These are phyloP conservation scores for Crithidia thermophila DNA, from an alignment of 208 protist genomes.

Conservation along the genomic window DNA sequence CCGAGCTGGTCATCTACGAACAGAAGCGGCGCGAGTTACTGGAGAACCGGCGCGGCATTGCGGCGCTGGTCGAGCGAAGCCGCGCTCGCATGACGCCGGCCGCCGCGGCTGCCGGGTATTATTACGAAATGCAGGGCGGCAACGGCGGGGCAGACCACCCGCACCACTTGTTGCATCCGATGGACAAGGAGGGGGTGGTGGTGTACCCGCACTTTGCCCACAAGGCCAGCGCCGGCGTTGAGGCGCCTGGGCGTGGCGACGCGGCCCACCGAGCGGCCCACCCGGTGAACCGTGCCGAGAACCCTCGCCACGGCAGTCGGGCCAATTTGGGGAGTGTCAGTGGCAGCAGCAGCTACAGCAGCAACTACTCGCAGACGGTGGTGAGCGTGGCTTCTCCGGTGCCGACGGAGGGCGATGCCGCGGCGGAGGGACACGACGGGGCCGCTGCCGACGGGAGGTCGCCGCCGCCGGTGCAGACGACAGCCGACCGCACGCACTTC, in stretches of 20 bases:
- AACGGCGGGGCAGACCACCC: not conserved
- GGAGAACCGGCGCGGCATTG: constrained; percentile 17
- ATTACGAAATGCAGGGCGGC: constrained; percentile 4
- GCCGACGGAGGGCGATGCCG: not conserved
- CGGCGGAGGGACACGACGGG: no score
- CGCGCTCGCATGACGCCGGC: constrained; percentile 24
- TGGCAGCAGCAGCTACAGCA: constrained; percentile 1
- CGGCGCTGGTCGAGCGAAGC: constrained; percentile 6
- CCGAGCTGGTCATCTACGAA: constrained; percentile 30
- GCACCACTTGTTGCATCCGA: not conserved
- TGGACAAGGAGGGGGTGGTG: no score
- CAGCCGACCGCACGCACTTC: not conserved
- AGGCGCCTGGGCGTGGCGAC: no score
- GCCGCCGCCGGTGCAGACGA: not conserved
- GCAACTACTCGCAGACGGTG: constrained; percentile 4
- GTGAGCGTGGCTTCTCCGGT: constrained; percentile 18
- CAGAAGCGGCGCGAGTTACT: constrained; percentile 26
- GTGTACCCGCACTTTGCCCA: no score
- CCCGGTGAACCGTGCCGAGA: no score
- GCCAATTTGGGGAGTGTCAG: not conserved
- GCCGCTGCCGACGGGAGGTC: no score
- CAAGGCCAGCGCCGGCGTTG: not conserved
- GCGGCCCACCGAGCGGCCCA: not conserved
- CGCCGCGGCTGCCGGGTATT: constrained; percentile 23
- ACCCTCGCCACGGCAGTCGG: no score